Evolutionary conservation across 257 asterid genomes (phyloP).

Genomic region (Solanum tarapatanum): DNA sequence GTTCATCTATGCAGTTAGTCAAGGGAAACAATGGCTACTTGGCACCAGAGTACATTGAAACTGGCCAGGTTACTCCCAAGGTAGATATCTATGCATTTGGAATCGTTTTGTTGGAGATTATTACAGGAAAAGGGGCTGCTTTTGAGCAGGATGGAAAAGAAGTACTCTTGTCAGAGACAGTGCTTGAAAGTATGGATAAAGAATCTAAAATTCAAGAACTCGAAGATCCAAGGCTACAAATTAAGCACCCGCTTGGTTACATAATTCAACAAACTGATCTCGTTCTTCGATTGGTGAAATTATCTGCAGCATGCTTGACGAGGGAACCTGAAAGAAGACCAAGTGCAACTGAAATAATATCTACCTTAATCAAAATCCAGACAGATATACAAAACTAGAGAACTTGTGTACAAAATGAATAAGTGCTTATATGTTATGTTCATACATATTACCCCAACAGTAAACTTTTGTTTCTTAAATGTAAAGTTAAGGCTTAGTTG

Average conservation of each 20-base stretch:
- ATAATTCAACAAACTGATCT: slow-evolving; percentile 40
- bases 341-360: slow-evolving; percentile 38
- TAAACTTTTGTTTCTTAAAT: neutral
- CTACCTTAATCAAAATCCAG: slow-evolving; percentile 39
- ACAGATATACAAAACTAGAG: slow-evolving; percentile 30
- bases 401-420: slow-evolving; percentile 8
- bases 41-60: slow-evolving; percentile 46
- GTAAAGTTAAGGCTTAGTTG: neutral
- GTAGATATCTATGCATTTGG: slow-evolving; percentile 60
- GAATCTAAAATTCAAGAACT: slow-evolving; percentile 13
- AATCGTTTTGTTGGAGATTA: slow-evolving; percentile 45
- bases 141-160: slow-evolving; percentile 23
- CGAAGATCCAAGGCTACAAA: slow-evolving; percentile 45
- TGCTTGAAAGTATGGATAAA: slow-evolving; percentile 8
- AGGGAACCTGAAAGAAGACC: slow-evolving; percentile 33
- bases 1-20: slow-evolving; percentile 6
- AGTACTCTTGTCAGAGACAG: slow-evolving; percentile 23
- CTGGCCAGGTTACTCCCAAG: slow-evolving; percentile 32
- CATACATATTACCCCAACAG: neutral
- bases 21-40: slow-evolving; percentile 41
- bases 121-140: slow-evolving; percentile 46
- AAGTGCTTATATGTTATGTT: neutral
- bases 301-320: slow-evolving; percentile 40
- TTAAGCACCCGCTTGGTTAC: slow-evolving; percentile 49
- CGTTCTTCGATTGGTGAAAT: slow-evolving; percentile 29